phyloP scores from a whole-genome alignment of 1,284 basidiomycete genomes.

The Vanrija humicola region DNA sequence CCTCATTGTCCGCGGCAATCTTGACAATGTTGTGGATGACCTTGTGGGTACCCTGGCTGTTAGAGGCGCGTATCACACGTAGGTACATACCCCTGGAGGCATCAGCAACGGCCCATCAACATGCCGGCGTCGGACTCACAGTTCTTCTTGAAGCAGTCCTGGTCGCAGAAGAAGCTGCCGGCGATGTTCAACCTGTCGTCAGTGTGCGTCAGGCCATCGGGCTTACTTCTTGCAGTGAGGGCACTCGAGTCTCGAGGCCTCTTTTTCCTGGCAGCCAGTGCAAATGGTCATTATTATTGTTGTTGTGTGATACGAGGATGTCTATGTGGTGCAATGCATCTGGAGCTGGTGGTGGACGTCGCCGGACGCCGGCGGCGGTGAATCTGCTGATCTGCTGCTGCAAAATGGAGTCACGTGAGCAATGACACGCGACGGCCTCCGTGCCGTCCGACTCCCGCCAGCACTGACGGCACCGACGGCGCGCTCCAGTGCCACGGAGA shows the following conservation, averaged over 20 bases:
- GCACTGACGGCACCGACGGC: no score
- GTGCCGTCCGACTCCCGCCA: no score
- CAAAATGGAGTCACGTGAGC: no score
- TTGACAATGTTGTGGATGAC: slow-evolving; percentile 46
- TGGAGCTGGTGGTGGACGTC: no score
- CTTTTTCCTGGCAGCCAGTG: slow-evolving; percentile 44
- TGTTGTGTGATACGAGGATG: not conserved
- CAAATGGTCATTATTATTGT: slow-evolving; percentile 22
- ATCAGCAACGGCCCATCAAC: slow-evolving; percentile 1
- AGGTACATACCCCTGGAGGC: slow-evolving; percentile 21
- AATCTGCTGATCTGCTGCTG: no score
- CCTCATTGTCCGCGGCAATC: slow-evolving; percentile 36
- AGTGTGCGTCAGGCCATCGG: not conserved
- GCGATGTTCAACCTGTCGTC: slow-evolving; percentile 44
- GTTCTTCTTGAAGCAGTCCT: slow-evolving; percentile 50
- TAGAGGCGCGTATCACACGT: not conserved
- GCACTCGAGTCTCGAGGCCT: slow-evolving; percentile 48
- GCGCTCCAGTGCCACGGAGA: no score
- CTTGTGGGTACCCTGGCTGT: slow-evolving; percentile 39
- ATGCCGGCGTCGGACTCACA: slow-evolving; percentile 32
- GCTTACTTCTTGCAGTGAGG: slow-evolving; percentile 50
- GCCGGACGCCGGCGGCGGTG: no score
- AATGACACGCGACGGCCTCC: no score
- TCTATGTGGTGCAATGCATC: no score
- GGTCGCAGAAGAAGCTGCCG: slow-evolving; percentile 51